These are phyloP conservation scores for Globisporangium iwayamae DNA, from an alignment of 352 stramenopile species.

Conservation along the genomic window DNA sequence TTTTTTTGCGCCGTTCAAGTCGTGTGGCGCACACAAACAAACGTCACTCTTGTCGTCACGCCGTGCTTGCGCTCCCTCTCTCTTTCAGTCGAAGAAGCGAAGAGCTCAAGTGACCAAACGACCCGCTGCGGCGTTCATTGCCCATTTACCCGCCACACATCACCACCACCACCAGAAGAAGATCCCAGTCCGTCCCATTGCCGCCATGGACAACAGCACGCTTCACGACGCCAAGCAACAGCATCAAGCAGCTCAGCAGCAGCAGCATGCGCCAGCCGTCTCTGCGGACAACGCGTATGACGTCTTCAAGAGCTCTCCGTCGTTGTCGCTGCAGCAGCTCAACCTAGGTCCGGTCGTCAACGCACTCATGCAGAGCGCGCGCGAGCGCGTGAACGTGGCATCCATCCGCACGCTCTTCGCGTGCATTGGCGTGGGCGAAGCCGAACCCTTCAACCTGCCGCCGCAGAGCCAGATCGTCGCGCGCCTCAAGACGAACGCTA, in stretches of 20 bases:
- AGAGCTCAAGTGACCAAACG: background rate
- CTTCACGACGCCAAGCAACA: conserved; percentile 11
- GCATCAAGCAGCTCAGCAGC: background rate
- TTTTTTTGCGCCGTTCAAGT: no score
- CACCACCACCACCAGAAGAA: background rate
- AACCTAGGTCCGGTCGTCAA: conserved; percentile 25
- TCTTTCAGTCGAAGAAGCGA: background rate
- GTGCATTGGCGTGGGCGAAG: conserved; percentile 62
- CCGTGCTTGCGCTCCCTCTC: background rate
- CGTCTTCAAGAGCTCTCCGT: conserved; percentile 8
- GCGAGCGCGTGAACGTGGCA: conserved; percentile 37
- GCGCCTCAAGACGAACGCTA: conserved; percentile 65
- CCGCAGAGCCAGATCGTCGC: conserved; percentile 37
- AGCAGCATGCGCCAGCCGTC: background rate
- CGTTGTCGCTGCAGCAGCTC: conserved; percentile 18
- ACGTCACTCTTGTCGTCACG: no score
- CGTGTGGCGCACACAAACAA: no score
- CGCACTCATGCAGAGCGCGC: conserved; percentile 35
- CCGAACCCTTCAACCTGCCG: conserved; percentile 53
- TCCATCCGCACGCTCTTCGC: conserved; percentile 60
- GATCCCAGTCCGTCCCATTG: background rate
- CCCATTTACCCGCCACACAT: background rate
- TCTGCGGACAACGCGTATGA: conserved; percentile 1
- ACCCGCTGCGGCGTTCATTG: background rate
- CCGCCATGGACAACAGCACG: conserved; percentile 19